Base-by-base conservation (phyloP, 495 filamentous ascomycete species). In the Podospora conica region DNA sequence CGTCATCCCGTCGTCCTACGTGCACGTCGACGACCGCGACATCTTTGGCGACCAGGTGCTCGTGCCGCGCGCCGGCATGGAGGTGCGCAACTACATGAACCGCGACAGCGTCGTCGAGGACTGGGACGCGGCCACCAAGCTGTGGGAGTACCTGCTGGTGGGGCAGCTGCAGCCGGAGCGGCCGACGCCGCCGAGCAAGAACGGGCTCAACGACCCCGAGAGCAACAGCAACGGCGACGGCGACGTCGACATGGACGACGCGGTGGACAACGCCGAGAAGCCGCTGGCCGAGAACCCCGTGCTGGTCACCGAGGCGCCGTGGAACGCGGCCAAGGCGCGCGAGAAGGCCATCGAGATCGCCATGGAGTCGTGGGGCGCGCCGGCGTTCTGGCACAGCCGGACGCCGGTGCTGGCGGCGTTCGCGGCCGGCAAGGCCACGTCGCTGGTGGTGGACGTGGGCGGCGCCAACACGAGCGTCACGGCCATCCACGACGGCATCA, bases 311-410 rank as follows among this genome's bases (percentile, higher is more conserved):
- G 95, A 98, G 79, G 89, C 91, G 22, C 90, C 90, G 27, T 97
- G 93, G 94, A 98, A 96, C 75, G 81, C 89, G 22, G 75, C 84
- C 18, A 98, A 96, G 78, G 86, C 89, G 65, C 84, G 95, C 48
- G 95, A 98, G 76, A 93, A 91, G 81, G 87, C 88, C 7, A 92
- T 97, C 69, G 96, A 98, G 78, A 86, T 97, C 62, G 91, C 89
- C 28, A 97, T 98, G 87, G 95, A 98, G 82, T 90, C 86, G 68
- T 98, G 94, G 89, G 93, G 92, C 18, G 87, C 86, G 48, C 95
- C 95, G 15, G 95, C 95, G 4, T 98, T 96, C 78, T 98, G 92
- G 82, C 82, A 96, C 60, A 90, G 89, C 61, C 68, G 77, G 65
- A 84, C 83, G 48, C 81, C 83, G 3, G 82, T 84, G 25, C 77